Conservation (phyloP, 129 eudicot species). For the Solidago caesia region DNA sequence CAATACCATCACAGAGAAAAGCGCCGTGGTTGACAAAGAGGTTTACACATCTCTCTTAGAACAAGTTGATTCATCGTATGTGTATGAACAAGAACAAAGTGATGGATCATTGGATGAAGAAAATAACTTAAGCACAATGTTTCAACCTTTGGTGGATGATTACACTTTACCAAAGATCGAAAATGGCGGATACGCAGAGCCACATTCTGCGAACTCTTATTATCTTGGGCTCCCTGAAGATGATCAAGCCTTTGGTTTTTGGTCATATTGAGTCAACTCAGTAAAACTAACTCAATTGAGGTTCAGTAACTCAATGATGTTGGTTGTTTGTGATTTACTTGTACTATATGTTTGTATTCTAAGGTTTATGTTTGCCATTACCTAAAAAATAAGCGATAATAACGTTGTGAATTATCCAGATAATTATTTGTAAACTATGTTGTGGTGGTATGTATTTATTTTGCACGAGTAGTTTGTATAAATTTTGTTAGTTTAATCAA, state of each 20-base stretch:
- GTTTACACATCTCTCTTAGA: slow-evolving; percentile 41
- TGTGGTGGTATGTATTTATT: too few species aligned
- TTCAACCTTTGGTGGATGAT: slow-evolving; percentile 14
- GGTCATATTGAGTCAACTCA: slow-evolving; percentile 62
- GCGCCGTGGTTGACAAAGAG: slow-evolving; percentile 40
- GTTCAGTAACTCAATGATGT: slow-evolving; percentile 17
- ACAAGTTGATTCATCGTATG: slow-evolving; percentile 54
- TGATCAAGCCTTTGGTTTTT: slow-evolving; percentile 62
- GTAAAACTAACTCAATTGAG: slow-evolving; percentile 30
- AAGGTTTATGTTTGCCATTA: background rate
- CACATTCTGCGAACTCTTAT: slow-evolving; percentile 40
- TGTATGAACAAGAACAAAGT: slow-evolving; percentile 60
- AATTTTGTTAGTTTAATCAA: too few species aligned
- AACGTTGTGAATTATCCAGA: too few species aligned
- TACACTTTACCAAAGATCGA: slow-evolving; percentile 42
- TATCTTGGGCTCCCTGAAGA: slow-evolving; percentile 61
- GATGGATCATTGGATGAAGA: slow-evolving; percentile 69
- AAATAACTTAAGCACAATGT: slow-evolving; percentile 41
- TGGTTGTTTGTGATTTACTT: slow-evolving; percentile 14
- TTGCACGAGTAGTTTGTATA: too few species aligned
- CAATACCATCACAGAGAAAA: slow-evolving; percentile 27
- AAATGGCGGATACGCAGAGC: slow-evolving; percentile 26
- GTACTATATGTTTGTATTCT: background rate
- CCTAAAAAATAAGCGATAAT: too few species aligned
- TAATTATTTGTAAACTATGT: too few species aligned